phyloP scores from a whole-genome alignment of 2,329 filamentous ascomycete species.

The Fusarium proliferatum region DNA sequence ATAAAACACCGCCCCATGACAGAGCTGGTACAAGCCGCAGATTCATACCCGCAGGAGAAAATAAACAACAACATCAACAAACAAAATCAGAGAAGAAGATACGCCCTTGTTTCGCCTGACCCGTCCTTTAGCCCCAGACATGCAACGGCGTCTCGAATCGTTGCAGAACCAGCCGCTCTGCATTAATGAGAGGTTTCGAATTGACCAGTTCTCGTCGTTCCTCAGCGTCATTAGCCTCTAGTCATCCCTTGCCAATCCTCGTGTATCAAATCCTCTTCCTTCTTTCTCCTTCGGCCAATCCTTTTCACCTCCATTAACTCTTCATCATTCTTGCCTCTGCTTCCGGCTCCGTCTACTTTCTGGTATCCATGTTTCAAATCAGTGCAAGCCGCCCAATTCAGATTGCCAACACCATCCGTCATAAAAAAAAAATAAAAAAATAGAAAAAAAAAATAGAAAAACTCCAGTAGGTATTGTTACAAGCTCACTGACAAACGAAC shows the following conservation, averaged over 20 bases:
- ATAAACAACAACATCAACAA: neutral
- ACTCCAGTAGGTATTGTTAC: slow-evolving; percentile 43
- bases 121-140: slow-evolving; percentile 13
- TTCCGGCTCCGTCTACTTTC: slow-evolving; percentile 33
- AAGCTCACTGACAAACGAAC: slow-evolving; percentile 42
- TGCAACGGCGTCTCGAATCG: slow-evolving; percentile 31
- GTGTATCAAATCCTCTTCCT: slow-evolving; percentile 20
- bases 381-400: slow-evolving; percentile 40
- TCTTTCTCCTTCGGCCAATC: slow-evolving; percentile 6
- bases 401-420: slow-evolving; percentile 43
- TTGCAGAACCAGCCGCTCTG: slow-evolving; percentile 17
- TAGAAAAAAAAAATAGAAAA: slow-evolving; percentile 6
- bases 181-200: slow-evolving; percentile 14
- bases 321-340: slow-evolving; percentile 6
- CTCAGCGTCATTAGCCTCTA: slow-evolving; percentile 31
- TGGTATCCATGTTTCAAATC: slow-evolving; percentile 36
- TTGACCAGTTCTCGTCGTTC: slow-evolving; percentile 13
- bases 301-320: slow-evolving; percentile 23
- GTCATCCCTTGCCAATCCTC: slow-evolving; percentile 27
- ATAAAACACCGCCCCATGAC: slow-evolving; percentile 27
- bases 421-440: slow-evolving; percentile 11
- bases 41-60: slow-evolving; percentile 12
- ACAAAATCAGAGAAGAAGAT: slow-evolving; percentile 16
- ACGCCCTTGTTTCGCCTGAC: slow-evolving; percentile 32
- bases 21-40: slow-evolving; percentile 9